phyloP scores from a whole-genome alignment of 1,139 yeast genomes.

The Blastobotrys indianensis region DNA sequence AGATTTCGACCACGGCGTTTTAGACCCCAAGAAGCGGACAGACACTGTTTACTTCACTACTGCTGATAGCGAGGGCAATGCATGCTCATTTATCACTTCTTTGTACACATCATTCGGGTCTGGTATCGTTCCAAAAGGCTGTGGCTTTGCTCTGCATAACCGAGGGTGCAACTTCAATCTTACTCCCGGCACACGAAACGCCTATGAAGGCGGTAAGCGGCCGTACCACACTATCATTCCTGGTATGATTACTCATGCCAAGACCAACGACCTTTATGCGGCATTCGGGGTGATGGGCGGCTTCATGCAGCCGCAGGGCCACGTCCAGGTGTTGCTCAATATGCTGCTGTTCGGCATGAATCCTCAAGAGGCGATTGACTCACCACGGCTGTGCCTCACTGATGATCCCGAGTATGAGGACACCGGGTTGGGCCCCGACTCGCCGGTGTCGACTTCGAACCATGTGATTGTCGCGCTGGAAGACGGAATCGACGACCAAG shows the following conservation, averaged over 20 bases:
- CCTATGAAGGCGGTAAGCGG: conserved; percentile 63
- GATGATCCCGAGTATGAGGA: conserved; percentile 46
- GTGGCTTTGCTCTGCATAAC: conserved; percentile 70
- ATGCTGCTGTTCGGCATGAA: conserved; percentile 56
- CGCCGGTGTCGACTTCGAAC: conserved; percentile 51
- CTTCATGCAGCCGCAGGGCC: conserved; percentile 83
- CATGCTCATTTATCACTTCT: conserved; percentile 77
- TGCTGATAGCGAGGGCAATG: conserved; percentile 67
- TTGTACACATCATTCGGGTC: conserved; percentile 69
- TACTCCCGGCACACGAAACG: conserved; percentile 51
- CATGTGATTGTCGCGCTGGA: conserved; percentile 60
- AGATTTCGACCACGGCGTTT: conserved; percentile 48
- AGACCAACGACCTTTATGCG: conserved; percentile 48
- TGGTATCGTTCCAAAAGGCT: conserved; percentile 59
- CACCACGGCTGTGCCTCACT: conserved; percentile 63
- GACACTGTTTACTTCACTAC: conserved; percentile 76
- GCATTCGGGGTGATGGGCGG: conserved; percentile 87
- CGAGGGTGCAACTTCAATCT: conserved; percentile 73
- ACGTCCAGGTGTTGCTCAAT: conserved; percentile 70
- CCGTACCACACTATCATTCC: conserved; percentile 86
- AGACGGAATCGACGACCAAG: conserved; percentile 49
- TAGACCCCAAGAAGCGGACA: conserved; percentile 58
- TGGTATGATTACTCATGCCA: conserved; percentile 55
- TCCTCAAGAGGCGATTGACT: conserved; percentile 72
- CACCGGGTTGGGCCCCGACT: conserved; percentile 56